A percentile compares a stretch with the other conserved stretches of the same genome.
Conservation (phyloP, 1,284 basidiomycete genomes). For the Ganoderma lucidum region DNA sequence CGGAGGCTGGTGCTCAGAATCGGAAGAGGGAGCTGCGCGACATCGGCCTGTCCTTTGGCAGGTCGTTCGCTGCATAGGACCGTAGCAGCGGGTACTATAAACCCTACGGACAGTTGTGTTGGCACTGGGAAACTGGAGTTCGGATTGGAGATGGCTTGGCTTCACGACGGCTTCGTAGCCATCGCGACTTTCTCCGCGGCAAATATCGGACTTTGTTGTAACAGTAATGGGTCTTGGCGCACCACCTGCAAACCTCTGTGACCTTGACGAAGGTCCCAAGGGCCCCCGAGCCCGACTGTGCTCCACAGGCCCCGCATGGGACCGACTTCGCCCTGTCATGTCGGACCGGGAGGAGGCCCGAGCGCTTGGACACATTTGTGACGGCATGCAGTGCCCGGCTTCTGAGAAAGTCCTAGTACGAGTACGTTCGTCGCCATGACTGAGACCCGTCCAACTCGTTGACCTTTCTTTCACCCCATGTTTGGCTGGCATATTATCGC, state of each 20-base stretch:
- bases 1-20: constrained; percentile 12
- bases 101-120: neutral
- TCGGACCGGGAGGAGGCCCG: neutral
- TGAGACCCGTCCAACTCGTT: neutral
- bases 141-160: neutral
- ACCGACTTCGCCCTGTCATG: neutral
- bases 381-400: neutral
- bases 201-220: neutral
- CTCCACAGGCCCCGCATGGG: neutral
- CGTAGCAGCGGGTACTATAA: neutral
- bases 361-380: neutral
- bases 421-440: neutral
- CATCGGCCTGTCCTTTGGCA: constrained; percentile 35
- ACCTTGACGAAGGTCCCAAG: neutral
- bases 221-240: neutral
- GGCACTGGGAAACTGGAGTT: neutral
- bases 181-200: neutral
- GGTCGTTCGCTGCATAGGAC: constrained; percentile 37
- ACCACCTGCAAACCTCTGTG: neutral
- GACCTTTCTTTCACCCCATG: neutral
- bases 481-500: neutral
- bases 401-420: neutral
- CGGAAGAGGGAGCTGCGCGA: constrained; percentile 33
- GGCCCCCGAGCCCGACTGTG: neutral
- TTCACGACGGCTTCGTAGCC: neutral